phyloP scores from a whole-genome alignment of 176 grass and related monocot genomes.

The Tillandsia leiboldiana region DNA sequence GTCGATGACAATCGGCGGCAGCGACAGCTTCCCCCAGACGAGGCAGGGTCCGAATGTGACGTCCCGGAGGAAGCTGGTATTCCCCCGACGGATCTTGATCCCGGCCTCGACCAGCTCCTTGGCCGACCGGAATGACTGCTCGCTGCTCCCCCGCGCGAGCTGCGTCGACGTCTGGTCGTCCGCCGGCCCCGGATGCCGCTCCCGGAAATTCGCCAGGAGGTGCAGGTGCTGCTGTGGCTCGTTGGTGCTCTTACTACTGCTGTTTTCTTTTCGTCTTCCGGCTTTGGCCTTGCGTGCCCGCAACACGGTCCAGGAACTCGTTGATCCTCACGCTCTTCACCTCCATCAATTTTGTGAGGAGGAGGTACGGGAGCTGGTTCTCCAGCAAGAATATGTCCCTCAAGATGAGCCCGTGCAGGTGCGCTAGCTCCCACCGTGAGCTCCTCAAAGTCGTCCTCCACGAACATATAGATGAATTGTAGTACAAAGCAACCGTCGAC shows the following conservation, averaged over 20 bases:
- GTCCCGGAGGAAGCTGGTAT: background rate
- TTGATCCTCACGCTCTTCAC: too few species aligned
- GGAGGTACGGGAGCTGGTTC: slow-evolving; percentile 2
- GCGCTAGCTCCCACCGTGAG: fast-evolving
- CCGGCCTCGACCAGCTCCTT: background rate
- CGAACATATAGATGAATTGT: background rate
- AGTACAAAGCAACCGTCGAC: slow-evolving; percentile 6
- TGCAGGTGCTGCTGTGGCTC: too few species aligned
- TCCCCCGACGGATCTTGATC: background rate
- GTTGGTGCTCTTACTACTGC: too few species aligned
- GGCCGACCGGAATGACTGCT: background rate
- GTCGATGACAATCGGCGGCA: background rate
- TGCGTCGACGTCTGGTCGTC: too few species aligned
- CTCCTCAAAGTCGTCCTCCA: fast-evolving
- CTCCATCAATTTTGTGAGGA: background rate
- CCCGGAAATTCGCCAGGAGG: too few species aligned
- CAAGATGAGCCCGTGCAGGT: background rate
- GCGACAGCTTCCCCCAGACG: background rate
- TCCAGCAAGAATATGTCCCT: background rate
- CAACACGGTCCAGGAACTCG: too few species aligned
- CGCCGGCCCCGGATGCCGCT: fast-evolving
- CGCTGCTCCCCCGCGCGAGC: too few species aligned
- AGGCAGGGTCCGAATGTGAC: background rate
- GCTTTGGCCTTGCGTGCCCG: too few species aligned
- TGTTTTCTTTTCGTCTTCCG: too few species aligned